These are phyloP conservation scores for Sporothrix curviconia DNA, from an alignment of 2,329 filamentous ascomycete species.

Conservation along the genomic window DNA sequence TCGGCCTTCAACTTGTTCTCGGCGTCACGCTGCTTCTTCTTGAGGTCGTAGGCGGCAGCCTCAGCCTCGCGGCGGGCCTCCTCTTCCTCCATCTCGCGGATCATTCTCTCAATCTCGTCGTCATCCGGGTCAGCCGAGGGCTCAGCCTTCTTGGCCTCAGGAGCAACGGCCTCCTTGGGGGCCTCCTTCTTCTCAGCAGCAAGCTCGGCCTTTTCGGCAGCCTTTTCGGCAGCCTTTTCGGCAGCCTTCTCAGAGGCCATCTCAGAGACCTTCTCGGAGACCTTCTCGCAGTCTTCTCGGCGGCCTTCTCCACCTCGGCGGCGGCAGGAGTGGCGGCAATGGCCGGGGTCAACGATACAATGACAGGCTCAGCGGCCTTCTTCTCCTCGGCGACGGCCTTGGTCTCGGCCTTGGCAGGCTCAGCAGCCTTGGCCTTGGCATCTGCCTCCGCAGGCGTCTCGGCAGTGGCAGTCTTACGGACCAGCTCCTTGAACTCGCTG, in stretches of 20 bases:
- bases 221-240: neutral
- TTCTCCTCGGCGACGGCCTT: neutral
- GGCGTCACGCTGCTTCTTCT: constrained; percentile 11
- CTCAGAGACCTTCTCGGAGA: too few species aligned
- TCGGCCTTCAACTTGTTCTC: constrained; percentile 8
- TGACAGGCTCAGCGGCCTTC: neutral
- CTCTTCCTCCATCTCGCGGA: constrained; percentile 23
- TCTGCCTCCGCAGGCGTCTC: constrained; percentile 21
- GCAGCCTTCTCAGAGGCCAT: too few species aligned
- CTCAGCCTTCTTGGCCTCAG: too few species aligned
- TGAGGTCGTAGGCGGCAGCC: constrained; percentile 16
- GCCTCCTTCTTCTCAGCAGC: constrained; percentile 27
- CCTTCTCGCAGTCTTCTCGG: too few species aligned
- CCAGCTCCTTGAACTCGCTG: constrained; percentile 74
- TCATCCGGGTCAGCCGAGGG: constrained; percentile 39
- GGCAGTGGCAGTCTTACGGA: constrained; percentile 49
- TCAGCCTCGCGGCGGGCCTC: constrained; percentile 20
- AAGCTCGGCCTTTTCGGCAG: neutral
- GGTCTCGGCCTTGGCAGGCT: neutral
- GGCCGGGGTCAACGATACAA: neutral
- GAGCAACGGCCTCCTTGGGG: too few species aligned
- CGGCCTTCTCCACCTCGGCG: neutral
- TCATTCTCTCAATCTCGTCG: constrained; percentile 21
- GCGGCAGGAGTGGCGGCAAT: neutral
- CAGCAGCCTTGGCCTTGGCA: constrained; percentile 25